Base-by-base conservation (phyloP, 306 rosid species). In the Begonia masoniana region DNA sequence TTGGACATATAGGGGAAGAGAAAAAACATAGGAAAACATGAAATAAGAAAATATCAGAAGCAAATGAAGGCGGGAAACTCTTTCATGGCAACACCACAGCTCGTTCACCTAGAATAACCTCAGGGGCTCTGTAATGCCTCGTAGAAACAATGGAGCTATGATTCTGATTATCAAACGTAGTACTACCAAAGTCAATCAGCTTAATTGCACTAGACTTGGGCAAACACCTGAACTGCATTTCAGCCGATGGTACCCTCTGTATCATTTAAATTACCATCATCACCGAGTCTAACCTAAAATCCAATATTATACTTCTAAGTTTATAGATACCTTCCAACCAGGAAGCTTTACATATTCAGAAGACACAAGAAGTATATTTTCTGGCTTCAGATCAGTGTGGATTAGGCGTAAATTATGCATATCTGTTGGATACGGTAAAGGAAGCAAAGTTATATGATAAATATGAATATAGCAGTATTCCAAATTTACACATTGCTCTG, bases 141-240 rank as follows among this genome's bases (percentile, higher is more conserved):
- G 95, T 88, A 68, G 81, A 82, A 72, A 88, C 95, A 82, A 80
- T 78, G 81, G 97, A 84, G 91, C 87, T 80, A 78, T 80, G 97
- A 47, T 58, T 78, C 81, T 88, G 84, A 76, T 79, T 78, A 68
- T 82, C 97, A 82, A 55, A 78, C 59, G 85, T 88, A 64, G 97
- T 66, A 82, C 97, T 88, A 74, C 97, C 97, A 76, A 88, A 88
- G 85, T 88, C 97, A 78, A 88, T 88, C 89, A 88, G 93, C 93
- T 88, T 88, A 84, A 88, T 84, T 76, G 95, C 94, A 82, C 95
- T 84, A 74, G 97, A 88, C 89, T 84, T 88, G 78, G 97, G 97
- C 87, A 88, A 84, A 86, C 87, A 82, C 79, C 88, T 77, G 88
- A 69, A 70, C 64, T 82, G 82, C 60, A 31, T 75, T 71, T 76